These are phyloP conservation scores for Sporisorium exsertum DNA, from an alignment of 1,284 basidiomycete genomes.

Conservation along the genomic window DNA sequence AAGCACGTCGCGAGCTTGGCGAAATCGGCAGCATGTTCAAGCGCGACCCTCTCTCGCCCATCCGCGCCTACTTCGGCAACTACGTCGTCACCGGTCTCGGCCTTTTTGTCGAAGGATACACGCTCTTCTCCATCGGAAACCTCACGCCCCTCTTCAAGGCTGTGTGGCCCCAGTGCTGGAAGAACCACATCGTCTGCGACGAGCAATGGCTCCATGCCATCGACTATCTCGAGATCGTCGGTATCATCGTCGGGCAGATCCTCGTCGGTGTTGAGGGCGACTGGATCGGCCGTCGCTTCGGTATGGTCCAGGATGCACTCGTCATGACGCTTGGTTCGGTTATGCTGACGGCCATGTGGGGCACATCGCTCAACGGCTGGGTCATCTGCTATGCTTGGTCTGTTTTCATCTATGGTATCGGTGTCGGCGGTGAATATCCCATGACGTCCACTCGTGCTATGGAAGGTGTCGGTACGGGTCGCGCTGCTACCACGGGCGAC, in stretches of 20 bases:
- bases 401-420: constrained; percentile 72
- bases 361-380: constrained; percentile 73
- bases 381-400: constrained; percentile 73
- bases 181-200: constrained; percentile 70
- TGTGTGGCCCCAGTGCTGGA: constrained; percentile 73
- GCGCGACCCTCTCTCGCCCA: constrained; percentile 71
- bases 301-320: constrained; percentile 71
- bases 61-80: constrained; percentile 71
- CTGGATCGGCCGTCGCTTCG: constrained; percentile 73
- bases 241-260: constrained; percentile 74
- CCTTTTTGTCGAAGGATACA: constrained; percentile 73
- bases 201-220: constrained; percentile 71
- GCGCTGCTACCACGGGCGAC: constrained; percentile 71
- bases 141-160: constrained; percentile 71
- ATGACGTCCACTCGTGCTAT: constrained; percentile 74
- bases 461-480: constrained; percentile 71
- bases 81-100: constrained; percentile 74
- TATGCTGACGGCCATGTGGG: constrained; percentile 74
- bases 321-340: constrained; percentile 71
- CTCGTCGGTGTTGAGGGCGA: constrained; percentile 74
- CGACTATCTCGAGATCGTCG: constrained; percentile 72
- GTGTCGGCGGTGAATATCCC: constrained; percentile 73
- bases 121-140: constrained; percentile 73
- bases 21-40: constrained; percentile 73
- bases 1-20: constrained; percentile 71